Evolutionary conservation across 306 rosid species (phyloP).

Genomic region (Cicer chorassanicum): DNA sequence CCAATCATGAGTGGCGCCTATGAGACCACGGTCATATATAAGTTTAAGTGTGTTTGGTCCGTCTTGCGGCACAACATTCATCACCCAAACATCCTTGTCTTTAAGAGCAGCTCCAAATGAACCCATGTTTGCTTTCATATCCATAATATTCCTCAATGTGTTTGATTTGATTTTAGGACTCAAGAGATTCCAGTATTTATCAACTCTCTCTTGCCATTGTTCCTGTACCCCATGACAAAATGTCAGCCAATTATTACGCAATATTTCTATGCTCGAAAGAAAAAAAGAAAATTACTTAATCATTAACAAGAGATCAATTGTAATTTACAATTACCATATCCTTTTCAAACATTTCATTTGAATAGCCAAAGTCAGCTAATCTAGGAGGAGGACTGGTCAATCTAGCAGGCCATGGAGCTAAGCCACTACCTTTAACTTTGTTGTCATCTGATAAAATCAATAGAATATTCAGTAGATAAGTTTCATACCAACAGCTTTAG

Average conservation of each 20-base stretch:
- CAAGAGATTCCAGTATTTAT: constrained; percentile 82
- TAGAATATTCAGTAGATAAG: constrained; percentile 43
- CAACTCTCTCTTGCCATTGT: constrained; percentile 77
- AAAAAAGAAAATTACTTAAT: not conserved
- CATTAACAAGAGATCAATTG: constrained; percentile 34
- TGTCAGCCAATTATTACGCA: constrained; percentile 22
- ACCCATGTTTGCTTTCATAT: constrained; percentile 92
- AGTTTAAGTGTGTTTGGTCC: constrained; percentile 89
- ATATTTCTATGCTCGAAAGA: not conserved
- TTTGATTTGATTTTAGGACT: constrained; percentile 67
- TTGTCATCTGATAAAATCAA: constrained; percentile 68
- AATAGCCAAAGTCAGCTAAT: constrained; percentile 90
- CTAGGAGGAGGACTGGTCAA: constrained; percentile 90
- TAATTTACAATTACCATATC: constrained; percentile 67
- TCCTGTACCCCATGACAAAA: constrained; percentile 63
- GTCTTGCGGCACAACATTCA: constrained; percentile 88
- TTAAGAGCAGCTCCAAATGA: constrained; percentile 91
- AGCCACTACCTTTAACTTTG: constrained; percentile 78
- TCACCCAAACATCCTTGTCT: constrained; percentile 91
- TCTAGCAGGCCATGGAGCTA: constrained; percentile 97
- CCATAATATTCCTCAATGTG: constrained; percentile 87
- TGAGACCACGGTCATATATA: constrained; percentile 90
- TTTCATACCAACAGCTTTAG: constrained; percentile 26
- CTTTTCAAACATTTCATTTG: constrained; percentile 81
- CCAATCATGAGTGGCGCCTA: constrained; percentile 85